Evolutionary conservation across 108 stramenopile genomes (phyloP).

Genomic region (Pseudonitzschia delicatissima): DNA sequence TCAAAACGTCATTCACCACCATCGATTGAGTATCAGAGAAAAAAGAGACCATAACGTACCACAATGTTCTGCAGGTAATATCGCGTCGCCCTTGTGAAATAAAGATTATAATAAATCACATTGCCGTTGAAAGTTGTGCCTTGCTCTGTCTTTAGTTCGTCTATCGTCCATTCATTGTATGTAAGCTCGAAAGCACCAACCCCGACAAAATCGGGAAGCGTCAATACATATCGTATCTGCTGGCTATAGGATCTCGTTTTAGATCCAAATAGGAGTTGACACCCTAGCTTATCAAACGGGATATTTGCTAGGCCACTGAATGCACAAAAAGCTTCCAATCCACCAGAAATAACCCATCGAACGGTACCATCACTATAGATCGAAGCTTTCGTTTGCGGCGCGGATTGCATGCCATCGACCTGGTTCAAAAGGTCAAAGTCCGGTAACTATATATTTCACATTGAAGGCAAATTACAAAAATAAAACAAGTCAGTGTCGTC

Average conservation of each 20-base stretch:
- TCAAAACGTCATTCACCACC: no score
- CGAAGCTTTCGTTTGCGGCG: slow-evolving; percentile 15
- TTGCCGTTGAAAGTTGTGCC: not conserved
- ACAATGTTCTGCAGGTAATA: slow-evolving; percentile 22
- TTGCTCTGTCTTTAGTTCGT: slow-evolving; percentile 11
- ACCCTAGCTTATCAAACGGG: slow-evolving; percentile 16
- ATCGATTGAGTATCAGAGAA: no score
- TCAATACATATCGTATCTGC: not conserved
- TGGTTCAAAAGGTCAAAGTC: slow-evolving; percentile 27
- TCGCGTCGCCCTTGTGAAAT: slow-evolving; percentile 2
- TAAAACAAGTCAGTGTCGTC: not conserved
- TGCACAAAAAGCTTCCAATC: slow-evolving; percentile 17
- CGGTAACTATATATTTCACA: slow-evolving; percentile 23
- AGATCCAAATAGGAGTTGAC: slow-evolving; percentile 9
- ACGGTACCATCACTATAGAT: slow-evolving; percentile 28
- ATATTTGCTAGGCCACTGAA: slow-evolving; percentile 21
- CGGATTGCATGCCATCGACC: slow-evolving; percentile 13
- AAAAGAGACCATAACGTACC: slow-evolving; percentile 9
- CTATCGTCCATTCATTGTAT: slow-evolving; percentile 21
- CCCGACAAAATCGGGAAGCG: not conserved
- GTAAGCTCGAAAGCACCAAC: slow-evolving; percentile 15
- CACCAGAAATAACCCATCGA: slow-evolving; percentile 19
- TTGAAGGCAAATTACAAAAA: not conserved
- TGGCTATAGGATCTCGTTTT: not conserved
- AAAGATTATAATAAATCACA: slow-evolving; percentile 17